Conservation (phyloP, 1,284 basidiomycete species). For the Fomitopsis palustris region DNA sequence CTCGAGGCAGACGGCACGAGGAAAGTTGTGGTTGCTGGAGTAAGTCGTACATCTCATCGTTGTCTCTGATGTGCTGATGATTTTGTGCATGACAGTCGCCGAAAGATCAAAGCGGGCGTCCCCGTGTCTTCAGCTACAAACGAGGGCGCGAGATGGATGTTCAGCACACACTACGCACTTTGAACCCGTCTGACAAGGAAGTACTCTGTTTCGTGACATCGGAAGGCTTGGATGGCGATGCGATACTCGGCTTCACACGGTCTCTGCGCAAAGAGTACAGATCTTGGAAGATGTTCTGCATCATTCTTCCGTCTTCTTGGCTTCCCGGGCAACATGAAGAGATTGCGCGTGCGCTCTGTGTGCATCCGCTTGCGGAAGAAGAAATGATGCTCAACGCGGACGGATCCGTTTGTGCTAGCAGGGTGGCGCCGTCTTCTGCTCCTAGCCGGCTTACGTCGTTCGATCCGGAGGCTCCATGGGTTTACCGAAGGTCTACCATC, state of each 20-base stretch:
- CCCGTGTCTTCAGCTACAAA: slow-evolving; percentile 7
- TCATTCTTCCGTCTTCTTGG: slow-evolving; percentile 5
- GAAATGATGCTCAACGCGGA: slow-evolving; percentile 9
- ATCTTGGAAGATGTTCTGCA: slow-evolving; percentile 13
- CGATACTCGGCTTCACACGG: slow-evolving; percentile 14
- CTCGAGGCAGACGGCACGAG: neutral
- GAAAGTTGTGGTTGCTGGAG: neutral
- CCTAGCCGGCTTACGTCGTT: neutral
- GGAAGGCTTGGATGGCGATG: slow-evolving; percentile 13
- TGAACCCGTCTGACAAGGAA: slow-evolving; percentile 5
- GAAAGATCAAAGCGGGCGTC: neutral
- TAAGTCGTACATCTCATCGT: neutral
- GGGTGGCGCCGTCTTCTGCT: neutral
- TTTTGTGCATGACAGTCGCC: neutral
- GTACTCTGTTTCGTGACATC: slow-evolving; percentile 14
- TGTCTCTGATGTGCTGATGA: neutral
- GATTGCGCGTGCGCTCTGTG: neutral
- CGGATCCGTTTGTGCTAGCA: slow-evolving; percentile 5
- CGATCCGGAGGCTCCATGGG: slow-evolving; percentile 7
- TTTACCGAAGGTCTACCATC: neutral
- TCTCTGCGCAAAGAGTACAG: slow-evolving; percentile 16
- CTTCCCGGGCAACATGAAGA: neutral
- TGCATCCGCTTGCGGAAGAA: neutral
- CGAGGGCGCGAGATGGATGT: slow-evolving; percentile 14
- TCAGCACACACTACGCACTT: slow-evolving; percentile 3